phyloP scores from a whole-genome alignment of 148 eudicot genomes.

The Dianthus caryophyllus region DNA sequence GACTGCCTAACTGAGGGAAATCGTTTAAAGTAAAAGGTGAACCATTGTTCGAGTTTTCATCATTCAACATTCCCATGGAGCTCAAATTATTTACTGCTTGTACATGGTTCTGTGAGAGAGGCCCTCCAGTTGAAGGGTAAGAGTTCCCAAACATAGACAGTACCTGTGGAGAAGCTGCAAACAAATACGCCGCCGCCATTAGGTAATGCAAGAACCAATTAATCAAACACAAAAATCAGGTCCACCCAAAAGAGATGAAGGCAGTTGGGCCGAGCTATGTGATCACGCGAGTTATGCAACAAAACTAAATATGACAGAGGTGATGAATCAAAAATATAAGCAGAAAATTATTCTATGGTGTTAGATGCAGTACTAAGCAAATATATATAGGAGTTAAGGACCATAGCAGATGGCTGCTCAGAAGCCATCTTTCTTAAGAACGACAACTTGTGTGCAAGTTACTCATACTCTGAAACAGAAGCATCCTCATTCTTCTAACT shows the following conservation, averaged over 20 bases:
- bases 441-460: background rate
- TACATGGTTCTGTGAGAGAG: slow-evolving; percentile 71
- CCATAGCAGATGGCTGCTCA: background rate
- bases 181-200: slow-evolving; percentile 15
- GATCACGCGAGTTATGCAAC: background rate
- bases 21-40: slow-evolving; percentile 93
- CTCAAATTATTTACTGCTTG: slow-evolving; percentile 66
- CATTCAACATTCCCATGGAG: slow-evolving; percentile 85
- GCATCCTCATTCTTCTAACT: background rate
- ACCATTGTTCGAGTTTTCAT: slow-evolving; percentile 72
- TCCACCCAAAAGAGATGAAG: background rate
- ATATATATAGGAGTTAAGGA: background rate
- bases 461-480: background rate
- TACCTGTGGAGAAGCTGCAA: slow-evolving; percentile 91
- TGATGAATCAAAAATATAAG: background rate
- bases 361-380: background rate
- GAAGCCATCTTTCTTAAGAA: background rate
- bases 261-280: background rate
- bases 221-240: background rate
- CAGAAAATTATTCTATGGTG: background rate
- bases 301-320: background rate
- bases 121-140: slow-evolving; percentile 70
- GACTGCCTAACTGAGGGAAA: slow-evolving; percentile 88
- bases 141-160: slow-evolving; percentile 87
- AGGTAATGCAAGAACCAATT: background rate